Base-by-base conservation (phyloP, 1,284 basidiomycete species). In the Dichomitus squalens region DNA sequence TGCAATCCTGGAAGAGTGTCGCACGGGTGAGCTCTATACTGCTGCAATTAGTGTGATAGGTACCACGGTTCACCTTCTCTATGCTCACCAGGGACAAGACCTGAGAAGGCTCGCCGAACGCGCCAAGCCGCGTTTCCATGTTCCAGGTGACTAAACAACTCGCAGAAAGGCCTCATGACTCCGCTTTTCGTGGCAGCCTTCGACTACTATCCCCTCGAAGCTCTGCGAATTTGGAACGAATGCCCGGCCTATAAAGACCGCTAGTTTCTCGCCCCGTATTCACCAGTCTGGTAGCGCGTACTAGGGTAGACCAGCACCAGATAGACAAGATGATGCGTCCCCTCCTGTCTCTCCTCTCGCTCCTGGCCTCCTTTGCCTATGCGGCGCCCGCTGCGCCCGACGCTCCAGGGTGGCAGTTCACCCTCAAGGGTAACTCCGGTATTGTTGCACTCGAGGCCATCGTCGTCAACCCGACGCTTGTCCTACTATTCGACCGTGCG, bases 381-480 rank as follows among this genome's bases (percentile, higher is more conserved):
- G 49, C 43, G 8, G 14, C 52, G n/a, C 7, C 31, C 3, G 50
- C 59, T 1, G 66, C 60, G 2, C 62, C 61, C 3, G 53, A 53
- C 6, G 41, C 48, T 7, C 55, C 55, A 1, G 41, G 29, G 16
- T 57, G 55, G 55, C 20, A 25, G 29, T 52, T 57, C 52, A 52
- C 60, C 34, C 33, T 61, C 27, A 64, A 77, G 60, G 74, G 72
- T 44, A 9, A 7, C 25, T 74, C 78, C 0, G 80, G 80, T 1
- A 74, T 82, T 23, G 66, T 75, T n/a, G 80, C 76, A 5, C 71
- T 81, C 47, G 78, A 83, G 65, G 62, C 75, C 7, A 73, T 76
- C 31, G 72, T 82, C 27, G 75, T 81, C n/a, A 77, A 75, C 20
- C 75, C 73, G 36, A 76, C 73, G 0, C 70, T 78, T 5, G 75